Evolutionary conservation across 495 filamentous ascomycete genomes (phyloP).

Genomic region (Polyplosphaeria fusca): DNA sequence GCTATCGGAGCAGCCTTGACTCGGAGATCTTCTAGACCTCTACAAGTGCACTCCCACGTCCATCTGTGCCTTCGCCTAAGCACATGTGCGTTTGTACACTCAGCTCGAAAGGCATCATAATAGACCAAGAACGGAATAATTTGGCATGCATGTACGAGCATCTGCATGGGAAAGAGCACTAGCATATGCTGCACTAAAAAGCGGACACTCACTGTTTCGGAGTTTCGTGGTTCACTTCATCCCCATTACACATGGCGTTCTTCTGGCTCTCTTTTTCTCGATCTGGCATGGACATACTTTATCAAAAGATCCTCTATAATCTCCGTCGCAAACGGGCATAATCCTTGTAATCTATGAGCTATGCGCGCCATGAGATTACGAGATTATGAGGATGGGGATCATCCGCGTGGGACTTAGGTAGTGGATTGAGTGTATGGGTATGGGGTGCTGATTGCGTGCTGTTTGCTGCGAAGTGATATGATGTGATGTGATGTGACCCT

Average conservation of each 20-base stretch:
- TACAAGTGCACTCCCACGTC: too few species aligned
- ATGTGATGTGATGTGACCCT: neutral
- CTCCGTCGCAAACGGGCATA: too few species aligned
- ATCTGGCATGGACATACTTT: neutral
- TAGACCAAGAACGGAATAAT: neutral
- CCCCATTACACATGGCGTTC: too few species aligned
- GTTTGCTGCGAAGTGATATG: neutral
- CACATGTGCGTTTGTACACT: too few species aligned
- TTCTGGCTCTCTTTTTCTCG: neutral
- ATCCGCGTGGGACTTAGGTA: neutral
- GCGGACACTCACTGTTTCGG: neutral
- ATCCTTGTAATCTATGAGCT: neutral
- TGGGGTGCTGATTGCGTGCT: neutral
- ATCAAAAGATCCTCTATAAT: neutral
- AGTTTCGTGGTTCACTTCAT: too few species aligned
- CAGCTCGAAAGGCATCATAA: neutral
- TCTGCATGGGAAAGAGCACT: neutral
- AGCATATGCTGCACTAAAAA: neutral
- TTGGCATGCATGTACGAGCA: neutral
- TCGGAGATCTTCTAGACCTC: slow-evolving; percentile 19
- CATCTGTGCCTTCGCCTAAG: too few species aligned
- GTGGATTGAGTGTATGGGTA: neutral
- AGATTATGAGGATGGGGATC: neutral
- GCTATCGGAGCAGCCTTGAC: slow-evolving; percentile 25
- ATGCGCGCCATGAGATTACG: neutral